Evolutionary conservation across 192 early-diverging fungal genomes (phyloP).

Genomic region (Phlyctochytrium bullatum): DNA sequence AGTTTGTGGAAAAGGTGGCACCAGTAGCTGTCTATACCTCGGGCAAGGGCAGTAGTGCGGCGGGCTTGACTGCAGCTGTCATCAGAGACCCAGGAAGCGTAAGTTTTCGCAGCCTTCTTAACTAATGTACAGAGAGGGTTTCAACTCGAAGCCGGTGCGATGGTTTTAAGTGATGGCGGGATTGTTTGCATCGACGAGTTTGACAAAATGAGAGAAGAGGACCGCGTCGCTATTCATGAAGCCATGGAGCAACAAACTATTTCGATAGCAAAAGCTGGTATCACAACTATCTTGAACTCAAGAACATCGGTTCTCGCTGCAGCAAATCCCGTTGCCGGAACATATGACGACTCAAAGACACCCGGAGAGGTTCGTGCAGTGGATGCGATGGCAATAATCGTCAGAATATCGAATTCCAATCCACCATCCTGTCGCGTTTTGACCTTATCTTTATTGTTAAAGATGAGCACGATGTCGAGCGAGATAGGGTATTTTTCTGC

Average conservation of each 20-base stretch:
- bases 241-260: conserved; percentile 99
- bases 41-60: conserved; percentile 97
- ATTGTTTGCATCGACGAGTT: conserved; percentile 99
- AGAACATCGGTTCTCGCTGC: conserved; percentile 96
- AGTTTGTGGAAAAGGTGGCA: conserved; percentile 96
- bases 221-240: conserved; percentile 99
- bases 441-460: conserved; percentile 99
- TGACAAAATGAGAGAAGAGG: conserved; percentile 99
- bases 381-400: too few relatives aligned
- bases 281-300: conserved; percentile 97
- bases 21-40: conserved; percentile 99
- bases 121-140: conserved; percentile 76
- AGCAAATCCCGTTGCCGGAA: conserved; percentile 97
- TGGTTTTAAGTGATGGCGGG: conserved; percentile 98
- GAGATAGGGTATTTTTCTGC: conserved; percentile 65
- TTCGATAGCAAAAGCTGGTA: conserved; percentile 99
- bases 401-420: conserved; percentile 99
- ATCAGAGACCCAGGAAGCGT: conserved; percentile 85
- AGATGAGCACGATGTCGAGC: conserved; percentile 92
- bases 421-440: conserved; percentile 98
- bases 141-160: conserved; percentile 96
- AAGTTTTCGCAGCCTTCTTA: conserved; percentile 21
- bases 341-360: conserved; percentile 98
- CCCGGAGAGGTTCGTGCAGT: conserved; percentile 72
- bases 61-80: conserved; percentile 98